Evolutionary conservation across 768 basidiomycete genomes (phyloP), one percentile per base, ranked within the genome.

Genomic region (Boletus vinaceobasis): DNA sequence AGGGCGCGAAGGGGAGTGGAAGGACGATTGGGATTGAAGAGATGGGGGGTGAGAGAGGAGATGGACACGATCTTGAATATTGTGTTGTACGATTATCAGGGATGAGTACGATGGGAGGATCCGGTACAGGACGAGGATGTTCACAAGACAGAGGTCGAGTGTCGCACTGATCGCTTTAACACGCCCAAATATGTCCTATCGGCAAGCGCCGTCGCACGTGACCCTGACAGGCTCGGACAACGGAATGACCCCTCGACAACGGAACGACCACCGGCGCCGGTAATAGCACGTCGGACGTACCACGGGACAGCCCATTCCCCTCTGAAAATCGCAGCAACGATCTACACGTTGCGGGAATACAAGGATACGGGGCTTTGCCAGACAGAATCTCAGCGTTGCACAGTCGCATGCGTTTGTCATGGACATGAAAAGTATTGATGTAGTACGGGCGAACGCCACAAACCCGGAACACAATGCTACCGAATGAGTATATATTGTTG

Each of bases 181-280:
- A 60, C 53, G 62, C 60, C 56, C 60, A 66, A 64, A 64, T 64
- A 53, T 45, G 61, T 55, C 5, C 46, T 56, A 60, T 68, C 66
- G 66, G 66, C 66, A 69, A 69, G 66, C 62, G 52, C 66, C 66
- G 67, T 33, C 5, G 51, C 67, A 69, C 66, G 67, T 69, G 66
- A 69, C 56, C 49, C 29, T 49, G 48, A 23, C 49, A 37, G 5
- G 52, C 52, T 45, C 33, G 43, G 54, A 26, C 51, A 48, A 53
- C 65, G 65, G 63, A 68, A 59, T 48, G 55, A 21, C 17, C 43
- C 23, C 10, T n/a, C 9, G 43, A 29, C 27, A n/a, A 21, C 57
- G 55, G 59, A 61, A 54, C 55, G 50, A 51, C 32, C 48, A 19
- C 44, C 52, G 15, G 31, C 49, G n/a, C 59, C 54, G 48, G 52